These are phyloP conservation scores for Debaryomyces prosopidis DNA, from an alignment of 805 yeast genomes.

Conservation along the genomic window DNA sequence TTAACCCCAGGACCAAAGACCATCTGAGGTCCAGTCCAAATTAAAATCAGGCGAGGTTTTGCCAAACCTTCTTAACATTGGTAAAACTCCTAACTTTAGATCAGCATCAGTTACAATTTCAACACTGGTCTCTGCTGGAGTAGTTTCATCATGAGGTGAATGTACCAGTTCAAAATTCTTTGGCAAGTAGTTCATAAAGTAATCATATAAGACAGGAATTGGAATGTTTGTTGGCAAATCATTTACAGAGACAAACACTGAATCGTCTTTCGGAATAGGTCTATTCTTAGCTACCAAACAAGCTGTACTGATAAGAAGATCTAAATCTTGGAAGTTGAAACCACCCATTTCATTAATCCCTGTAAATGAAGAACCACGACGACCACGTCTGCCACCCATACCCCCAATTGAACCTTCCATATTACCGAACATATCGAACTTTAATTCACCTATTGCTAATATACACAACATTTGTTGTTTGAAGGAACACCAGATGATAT, in stretches of 20 bases:
- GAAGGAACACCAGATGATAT: constrained; percentile 32
- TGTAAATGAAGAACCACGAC: constrained; percentile 38
- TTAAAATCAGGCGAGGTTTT: constrained; percentile 23
- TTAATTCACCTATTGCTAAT: constrained; percentile 38
- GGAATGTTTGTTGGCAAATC: constrained; percentile 38
- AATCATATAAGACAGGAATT: constrained; percentile 36
- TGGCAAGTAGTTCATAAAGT: constrained; percentile 32
- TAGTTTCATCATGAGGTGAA: constrained; percentile 9
- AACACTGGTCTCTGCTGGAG: constrained; percentile 14
- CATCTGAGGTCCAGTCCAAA: constrained; percentile 37
- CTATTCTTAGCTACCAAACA: constrained; percentile 25
- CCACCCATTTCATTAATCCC: constrained; percentile 43
- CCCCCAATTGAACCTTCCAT: constrained; percentile 13
- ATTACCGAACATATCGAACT: constrained; percentile 22
- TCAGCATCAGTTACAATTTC: constrained; percentile 23
- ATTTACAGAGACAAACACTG: constrained; percentile 25
- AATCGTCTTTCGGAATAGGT: constrained; percentile 6
- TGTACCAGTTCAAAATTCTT: constrained; percentile 11
- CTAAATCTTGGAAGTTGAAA: constrained; percentile 40
- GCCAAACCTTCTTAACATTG: constrained; percentile 38
- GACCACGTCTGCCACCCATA: constrained; percentile 11
- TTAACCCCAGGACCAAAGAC: constrained; percentile 31
- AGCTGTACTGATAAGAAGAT: constrained; percentile 31
- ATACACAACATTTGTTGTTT: constrained; percentile 17
- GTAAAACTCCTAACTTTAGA: constrained; percentile 20